Percentiles rank a stretch among this genome's conserved stretches.
Conservation (phyloP, 805 yeast species). For the Suhomyces faveliae region DNA sequence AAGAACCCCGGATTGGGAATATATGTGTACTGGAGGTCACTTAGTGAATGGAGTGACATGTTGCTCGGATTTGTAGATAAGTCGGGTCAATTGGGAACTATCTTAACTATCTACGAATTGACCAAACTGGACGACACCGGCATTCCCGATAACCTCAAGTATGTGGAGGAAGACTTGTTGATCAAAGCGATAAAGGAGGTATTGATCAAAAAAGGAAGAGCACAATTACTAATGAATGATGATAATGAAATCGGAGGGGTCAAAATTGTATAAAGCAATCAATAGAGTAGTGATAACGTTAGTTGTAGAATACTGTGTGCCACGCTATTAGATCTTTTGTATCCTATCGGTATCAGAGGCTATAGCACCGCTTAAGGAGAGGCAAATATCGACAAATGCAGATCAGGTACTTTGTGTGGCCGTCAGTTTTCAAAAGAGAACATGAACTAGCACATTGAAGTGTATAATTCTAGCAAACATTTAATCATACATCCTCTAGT, state of each 20-base stretch:
- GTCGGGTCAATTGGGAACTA: slow-evolving; percentile 74
- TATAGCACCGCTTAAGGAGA: not conserved
- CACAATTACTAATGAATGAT: slow-evolving; percentile 68
- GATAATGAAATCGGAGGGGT: slow-evolving; percentile 73
- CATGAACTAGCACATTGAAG: slow-evolving; percentile 3
- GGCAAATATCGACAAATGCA: slow-evolving; percentile 8
- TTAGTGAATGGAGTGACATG: slow-evolving; percentile 38
- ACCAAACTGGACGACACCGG: slow-evolving; percentile 61
- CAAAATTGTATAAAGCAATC: slow-evolving; percentile 50
- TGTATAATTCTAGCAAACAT: slow-evolving; percentile 12
- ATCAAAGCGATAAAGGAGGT: slow-evolving; percentile 50
- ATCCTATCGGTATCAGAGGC: slow-evolving; percentile 5
- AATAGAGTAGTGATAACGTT: not conserved
- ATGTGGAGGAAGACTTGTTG: slow-evolving; percentile 58
- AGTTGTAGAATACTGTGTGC: not conserved
- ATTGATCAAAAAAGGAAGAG: slow-evolving; percentile 66
- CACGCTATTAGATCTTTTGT: not conserved
- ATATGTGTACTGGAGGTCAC: slow-evolving; percentile 60
- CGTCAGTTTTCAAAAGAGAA: not conserved
- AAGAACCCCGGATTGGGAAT: slow-evolving; percentile 65
- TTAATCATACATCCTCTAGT: too few species aligned
- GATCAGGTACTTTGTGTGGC: slow-evolving; percentile 10
- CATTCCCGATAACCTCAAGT: slow-evolving; percentile 55
- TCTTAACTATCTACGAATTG: slow-evolving; percentile 80
- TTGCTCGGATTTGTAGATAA: slow-evolving; percentile 46